phyloP scores from a whole-genome alignment of 345 rosid species.

The Viola odorata region DNA sequence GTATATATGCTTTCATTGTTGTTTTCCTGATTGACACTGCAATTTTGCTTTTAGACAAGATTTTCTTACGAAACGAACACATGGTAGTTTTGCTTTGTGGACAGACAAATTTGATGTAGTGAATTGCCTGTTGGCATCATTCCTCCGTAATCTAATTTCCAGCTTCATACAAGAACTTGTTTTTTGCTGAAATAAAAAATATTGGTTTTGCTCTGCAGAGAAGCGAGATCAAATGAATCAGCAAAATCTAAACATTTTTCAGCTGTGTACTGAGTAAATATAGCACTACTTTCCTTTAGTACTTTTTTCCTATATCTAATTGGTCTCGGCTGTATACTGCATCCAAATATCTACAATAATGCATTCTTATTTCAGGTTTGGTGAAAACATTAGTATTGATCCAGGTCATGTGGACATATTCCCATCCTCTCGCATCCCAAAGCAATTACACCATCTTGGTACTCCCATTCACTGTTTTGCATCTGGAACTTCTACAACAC shows the following conservation, averaged over 20 bases:
- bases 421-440: slow-evolving; percentile 70
- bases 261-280: slow-evolving; percentile 73
- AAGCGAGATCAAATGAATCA: slow-evolving; percentile 73
- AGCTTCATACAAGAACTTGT: background rate
- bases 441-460: slow-evolving; percentile 54
- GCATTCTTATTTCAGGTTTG: slow-evolving; percentile 41
- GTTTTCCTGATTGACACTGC: background rate
- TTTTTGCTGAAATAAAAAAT: background rate
- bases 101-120: background rate
- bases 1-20: slow-evolving; percentile 30
- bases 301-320: background rate
- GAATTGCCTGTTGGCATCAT: background rate
- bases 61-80: background rate
- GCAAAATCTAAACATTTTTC: slow-evolving; percentile 52
- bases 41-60: background rate
- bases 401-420: slow-evolving; percentile 83
- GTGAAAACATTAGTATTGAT: slow-evolving; percentile 63
- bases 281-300: slow-evolving; percentile 1
- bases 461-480: slow-evolving; percentile 43
- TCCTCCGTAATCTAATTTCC: slow-evolving; percentile 11
- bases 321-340: too few relatives aligned
- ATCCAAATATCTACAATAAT: too few relatives aligned
- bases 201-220: slow-evolving; percentile 40
- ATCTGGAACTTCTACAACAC: slow-evolving; percentile 31
- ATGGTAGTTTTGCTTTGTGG: background rate